Base-by-base conservation (phyloP, 768 basidiomycete species). In the Termitomyces sp. region DNA sequence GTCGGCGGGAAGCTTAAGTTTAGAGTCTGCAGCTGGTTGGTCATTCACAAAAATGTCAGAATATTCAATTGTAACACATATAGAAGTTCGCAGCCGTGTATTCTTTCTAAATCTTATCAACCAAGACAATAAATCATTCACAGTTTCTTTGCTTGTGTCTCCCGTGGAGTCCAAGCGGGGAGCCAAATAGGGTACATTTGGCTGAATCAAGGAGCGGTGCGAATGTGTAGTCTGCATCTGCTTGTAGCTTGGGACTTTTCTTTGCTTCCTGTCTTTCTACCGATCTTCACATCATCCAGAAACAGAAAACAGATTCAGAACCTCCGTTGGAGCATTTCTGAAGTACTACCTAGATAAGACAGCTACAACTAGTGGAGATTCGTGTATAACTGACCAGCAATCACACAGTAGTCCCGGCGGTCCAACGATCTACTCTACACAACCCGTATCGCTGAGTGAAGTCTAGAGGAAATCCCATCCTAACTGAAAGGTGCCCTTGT, bases 401-500 rank as follows among this genome's bases (percentile, higher is more conserved):
- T 52, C 50, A 44, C 40, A 35, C 33, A 13, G 13, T 20, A 5
- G 22, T 10, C 28, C 18, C 22, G 8, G 18, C n/a, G 9, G 28
- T 30, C 36, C 18, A 33, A 54, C 14, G 26, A 43, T 49, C 20
- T 52, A 41, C 40, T 56, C 16, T 48, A 55, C 3, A 38, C 8
- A 11, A 48, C 6, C 33, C 26, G 26, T 47, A 16, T 24, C 24
- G 5, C 20, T 10, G 36, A n/a, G 36, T 33, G 14, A 20, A 43
- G 30, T 33, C 57, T 54, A 65, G 47, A 55, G 48, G 44, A 60
- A 64, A n/a, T 46, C n/a, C 59, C 61, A 64, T 16, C 60, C 24
- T 20, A 62, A 38, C 46, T 59, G 56, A 57, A 64, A 62, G 41
- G 52, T 45, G 24, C 60, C 63, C 52, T 62, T 60, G 41, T 52